Conservation (phyloP, 768 basidiomycete genomes). For the Mycena filopes region DNA sequence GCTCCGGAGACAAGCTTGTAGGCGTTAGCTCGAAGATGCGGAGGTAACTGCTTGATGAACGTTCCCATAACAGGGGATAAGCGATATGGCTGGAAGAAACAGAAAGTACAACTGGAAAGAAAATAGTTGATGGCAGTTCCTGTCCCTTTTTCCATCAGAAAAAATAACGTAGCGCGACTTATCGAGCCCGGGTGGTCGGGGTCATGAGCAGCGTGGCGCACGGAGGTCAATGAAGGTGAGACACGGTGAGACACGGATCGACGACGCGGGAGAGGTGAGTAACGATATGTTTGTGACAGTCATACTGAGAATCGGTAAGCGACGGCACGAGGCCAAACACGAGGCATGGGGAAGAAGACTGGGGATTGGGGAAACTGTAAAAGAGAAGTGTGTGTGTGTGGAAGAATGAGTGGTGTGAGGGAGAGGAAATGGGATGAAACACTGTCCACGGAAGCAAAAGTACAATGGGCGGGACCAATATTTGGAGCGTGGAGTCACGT, state of each 20-base stretch:
- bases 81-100: not conserved
- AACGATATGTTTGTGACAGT: constrained; percentile 14
- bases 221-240: constrained; percentile 16
- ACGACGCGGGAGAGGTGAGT: not conserved
- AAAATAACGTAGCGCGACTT: not conserved
- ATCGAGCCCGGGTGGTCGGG: not conserved
- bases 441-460: no score
- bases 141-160: constrained; percentile 27
- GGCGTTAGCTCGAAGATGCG: constrained; percentile 2
- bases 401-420: not conserved
- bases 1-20: not conserved
- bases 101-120: constrained; percentile 5
- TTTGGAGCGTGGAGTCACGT: no score
- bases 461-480: no score
- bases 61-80: constrained; percentile 17
- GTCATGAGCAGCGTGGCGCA: not conserved
- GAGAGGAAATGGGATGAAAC: no score
- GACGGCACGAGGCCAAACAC: constrained; percentile 36
- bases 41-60: not conserved
- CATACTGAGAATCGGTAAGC: no score
- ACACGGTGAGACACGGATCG: not conserved
- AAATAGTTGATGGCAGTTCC: constrained; percentile 17
- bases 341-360: constrained; percentile 41
- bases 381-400: no score
- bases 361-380: constrained; percentile 16